These are phyloP conservation scores for Komagataella kurtzmanii DNA, from an alignment of 805 yeast genomes.

Conservation along the genomic window DNA sequence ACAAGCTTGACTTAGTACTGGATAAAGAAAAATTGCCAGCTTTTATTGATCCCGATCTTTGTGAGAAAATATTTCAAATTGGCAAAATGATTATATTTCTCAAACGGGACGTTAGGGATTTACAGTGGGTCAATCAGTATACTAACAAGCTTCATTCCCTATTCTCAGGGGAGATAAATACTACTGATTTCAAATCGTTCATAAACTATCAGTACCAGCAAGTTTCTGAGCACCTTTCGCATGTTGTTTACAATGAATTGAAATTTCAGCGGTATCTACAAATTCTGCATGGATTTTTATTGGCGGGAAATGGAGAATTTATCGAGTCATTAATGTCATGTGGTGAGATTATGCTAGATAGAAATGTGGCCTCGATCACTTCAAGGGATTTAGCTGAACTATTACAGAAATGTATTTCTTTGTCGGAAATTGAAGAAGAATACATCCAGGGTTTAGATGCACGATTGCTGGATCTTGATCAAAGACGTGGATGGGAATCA, in stretches of 20 bases:
- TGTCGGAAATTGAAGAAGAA: conserved; percentile 32
- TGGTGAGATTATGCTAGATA: conserved; percentile 38
- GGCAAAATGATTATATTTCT: conserved; percentile 66
- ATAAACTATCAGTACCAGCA: conserved; percentile 34
- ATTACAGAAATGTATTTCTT: conserved; percentile 48
- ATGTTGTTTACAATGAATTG: conserved; percentile 33
- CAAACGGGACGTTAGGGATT: conserved; percentile 50
- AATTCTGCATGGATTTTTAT: conserved; percentile 49
- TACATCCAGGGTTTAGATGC: conserved; percentile 62
- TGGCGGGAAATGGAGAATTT: conserved; percentile 75
- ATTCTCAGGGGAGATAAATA: neutral
- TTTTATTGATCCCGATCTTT: conserved; percentile 25
- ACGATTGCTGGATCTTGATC: conserved; percentile 59
- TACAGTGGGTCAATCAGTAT: conserved; percentile 44
- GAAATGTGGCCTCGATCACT: conserved; percentile 50
- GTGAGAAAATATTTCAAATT: conserved; percentile 39
- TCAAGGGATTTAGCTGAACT: conserved; percentile 53
- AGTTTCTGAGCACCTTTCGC: conserved; percentile 36
- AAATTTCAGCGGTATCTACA: conserved; percentile 38
- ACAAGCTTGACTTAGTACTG: conserved; percentile 1
- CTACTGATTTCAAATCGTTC: conserved; percentile 5
- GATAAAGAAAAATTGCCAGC: conserved; percentile 25
- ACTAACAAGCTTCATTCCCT: neutral
- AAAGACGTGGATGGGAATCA: conserved; percentile 78
- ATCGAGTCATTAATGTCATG: conserved; percentile 48